Conservation (phyloP, 805 yeast genomes). For the Saturnispora serradocipensis region DNA sequence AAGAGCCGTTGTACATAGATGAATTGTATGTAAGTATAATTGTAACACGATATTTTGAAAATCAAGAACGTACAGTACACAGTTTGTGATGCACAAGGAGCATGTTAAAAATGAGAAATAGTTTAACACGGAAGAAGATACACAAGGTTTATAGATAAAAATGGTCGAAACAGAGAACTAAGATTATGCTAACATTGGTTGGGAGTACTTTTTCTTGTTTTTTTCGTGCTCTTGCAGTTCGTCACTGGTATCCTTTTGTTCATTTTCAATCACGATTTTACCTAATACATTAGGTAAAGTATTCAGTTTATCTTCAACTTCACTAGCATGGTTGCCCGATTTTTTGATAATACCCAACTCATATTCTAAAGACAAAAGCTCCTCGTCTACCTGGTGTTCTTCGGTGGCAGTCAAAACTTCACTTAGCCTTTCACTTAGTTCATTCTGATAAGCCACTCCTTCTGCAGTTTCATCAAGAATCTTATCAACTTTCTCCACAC, state of each 20-base stretch:
- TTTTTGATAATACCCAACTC: constrained; percentile 28
- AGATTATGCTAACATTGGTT: constrained; percentile 3
- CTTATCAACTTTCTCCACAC: constrained; percentile 66
- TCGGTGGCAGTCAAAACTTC: constrained; percentile 33
- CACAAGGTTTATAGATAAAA: not conserved
- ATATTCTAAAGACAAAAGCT: constrained; percentile 40
- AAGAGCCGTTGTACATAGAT: not conserved
- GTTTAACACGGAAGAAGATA: not conserved
- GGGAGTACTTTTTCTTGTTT: constrained; percentile 15
- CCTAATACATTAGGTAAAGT: constrained; percentile 27
- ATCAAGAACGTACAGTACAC: not conserved
- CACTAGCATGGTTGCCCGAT: not conserved
- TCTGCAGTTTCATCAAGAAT: constrained; percentile 80
- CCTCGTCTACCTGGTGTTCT: constrained; percentile 61
- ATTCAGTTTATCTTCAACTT: constrained; percentile 12
- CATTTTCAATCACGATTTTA: constrained; percentile 9
- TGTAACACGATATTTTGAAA: not conserved
- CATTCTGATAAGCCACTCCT: constrained; percentile 70
- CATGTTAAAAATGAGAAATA: too few species aligned
- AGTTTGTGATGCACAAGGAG: not conserved
- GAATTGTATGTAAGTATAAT: not conserved
- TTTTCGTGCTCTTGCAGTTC: constrained; percentile 9
- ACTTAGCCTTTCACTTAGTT: constrained; percentile 48
- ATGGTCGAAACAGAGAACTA: not conserved
- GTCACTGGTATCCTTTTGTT: constrained; percentile 3